Evolutionary conservation across 352 stramenopile genomes (phyloP), one percentile per base, ranked within the genome.

Genomic region (Phytophthora aleatoria): DNA sequence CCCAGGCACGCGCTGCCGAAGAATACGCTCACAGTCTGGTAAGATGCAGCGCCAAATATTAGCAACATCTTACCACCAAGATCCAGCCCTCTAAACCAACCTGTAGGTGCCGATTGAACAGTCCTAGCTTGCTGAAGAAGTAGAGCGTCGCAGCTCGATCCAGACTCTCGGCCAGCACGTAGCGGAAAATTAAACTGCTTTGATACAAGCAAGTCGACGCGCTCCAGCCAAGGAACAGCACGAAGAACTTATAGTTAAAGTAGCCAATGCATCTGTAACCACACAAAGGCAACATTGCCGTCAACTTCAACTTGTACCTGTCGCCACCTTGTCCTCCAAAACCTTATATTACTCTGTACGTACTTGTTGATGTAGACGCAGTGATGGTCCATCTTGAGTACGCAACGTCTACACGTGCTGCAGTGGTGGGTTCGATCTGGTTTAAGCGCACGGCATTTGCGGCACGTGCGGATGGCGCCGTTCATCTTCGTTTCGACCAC

Each of bases 281-380:
- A 20, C 49, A 43, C 3, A 41, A 11, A 30, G 12, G 6, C 27
- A 49, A 57, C 16, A 8, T 52, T 47, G n/a, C 13, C 20, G 20
- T 59, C 33, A 64, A 39, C 41, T 64, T 59, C 48, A 55, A 50
- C 44, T 35, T 58, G 41, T 30, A 36, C 20, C 16, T 50, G 27
- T 41, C 20, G 20, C 20, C 20, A 20, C 20, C 20, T 20, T 20
- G 20, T 20, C 20, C 20, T 20, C 26, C 24, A 31, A 33, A 43
- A 26, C 12, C 4, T 44, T 38, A 20, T 42, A 41, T 26, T 12
- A 54, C 44, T 26, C 3, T 41, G 24, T 70, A 67, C 63, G 63
- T 72, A 94, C 85, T 96, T 96, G 79, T 96, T 96, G 60, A 94
- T 88, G 74, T 90, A 96, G 54, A 94, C 71, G 69, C 87, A 96